Conservation (phyloP, 257 asterid species). For the Salvia hispanica region DNA sequence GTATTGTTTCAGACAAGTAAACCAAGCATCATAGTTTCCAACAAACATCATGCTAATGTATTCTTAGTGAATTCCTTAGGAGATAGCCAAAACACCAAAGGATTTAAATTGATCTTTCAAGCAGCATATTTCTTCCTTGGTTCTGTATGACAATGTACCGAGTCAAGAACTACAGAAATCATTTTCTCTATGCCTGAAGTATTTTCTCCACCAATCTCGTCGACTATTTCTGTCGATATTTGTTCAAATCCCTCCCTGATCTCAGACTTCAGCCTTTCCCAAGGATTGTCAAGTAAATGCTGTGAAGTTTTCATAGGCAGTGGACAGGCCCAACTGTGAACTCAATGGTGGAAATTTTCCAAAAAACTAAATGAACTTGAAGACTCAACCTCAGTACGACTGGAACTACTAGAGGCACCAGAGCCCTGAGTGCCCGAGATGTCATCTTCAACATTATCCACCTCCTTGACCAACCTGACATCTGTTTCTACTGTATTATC, state of each 20-base stretch:
- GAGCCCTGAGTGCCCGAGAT: constrained; percentile 41
- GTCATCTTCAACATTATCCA: constrained; percentile 42
- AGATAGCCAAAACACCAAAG: constrained; percentile 21
- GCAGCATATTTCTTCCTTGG: constrained; percentile 63
- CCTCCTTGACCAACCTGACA: constrained; percentile 42
- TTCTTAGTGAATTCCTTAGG: background rate
- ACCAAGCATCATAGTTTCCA: constrained; percentile 17
- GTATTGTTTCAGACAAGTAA: constrained; percentile 13
- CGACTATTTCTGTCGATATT: constrained; percentile 67
- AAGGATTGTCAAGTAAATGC: constrained; percentile 53
- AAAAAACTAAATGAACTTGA: constrained; percentile 42
- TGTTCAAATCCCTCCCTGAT: constrained; percentile 61
- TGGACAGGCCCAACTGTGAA: constrained; percentile 42
- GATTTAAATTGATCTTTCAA: constrained; percentile 21
- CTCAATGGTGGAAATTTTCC: constrained; percentile 39
- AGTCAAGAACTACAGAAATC: constrained; percentile 78
- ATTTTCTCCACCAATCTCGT: constrained; percentile 58
- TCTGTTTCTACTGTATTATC: constrained; percentile 37
- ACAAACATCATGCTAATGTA: constrained; percentile 4
- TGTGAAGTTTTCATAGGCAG: constrained; percentile 41
- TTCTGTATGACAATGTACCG: constrained; percentile 76
- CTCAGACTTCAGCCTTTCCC: constrained; percentile 64
- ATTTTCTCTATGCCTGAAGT: constrained; percentile 52
- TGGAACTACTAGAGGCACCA: constrained; percentile 36
- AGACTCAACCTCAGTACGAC: constrained; percentile 37